Base-by-base conservation (phyloP, 441 rosid species). In the Raphanus hybrid region DNA sequence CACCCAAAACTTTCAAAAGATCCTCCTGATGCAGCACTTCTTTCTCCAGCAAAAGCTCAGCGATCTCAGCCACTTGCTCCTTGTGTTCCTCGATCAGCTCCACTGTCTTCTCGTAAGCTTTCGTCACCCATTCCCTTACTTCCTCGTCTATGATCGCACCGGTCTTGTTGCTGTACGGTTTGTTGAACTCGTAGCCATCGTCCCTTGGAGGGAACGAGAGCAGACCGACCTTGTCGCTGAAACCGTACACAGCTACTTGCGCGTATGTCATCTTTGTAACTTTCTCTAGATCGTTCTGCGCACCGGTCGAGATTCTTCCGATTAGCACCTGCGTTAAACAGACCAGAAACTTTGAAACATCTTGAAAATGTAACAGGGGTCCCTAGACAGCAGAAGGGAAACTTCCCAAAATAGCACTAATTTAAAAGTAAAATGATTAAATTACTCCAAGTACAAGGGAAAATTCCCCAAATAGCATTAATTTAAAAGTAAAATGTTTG, bases 201-300 rank as follows among this genome's bases (percentile, higher is more conserved):
- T 87, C 91, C 70, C 86, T 86, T 27, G 71, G 92, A 1, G 95
- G 95, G 74, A 90, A 90, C 0, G 95, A 90, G 62, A 90, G 89
- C 8, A 90, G 86, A 11, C 92, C 95, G 8, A 90, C 91, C 81
- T 90, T 90, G 48, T 88, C 91, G 8, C 95, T 90, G 65, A 90
- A 90, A 20, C 95, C 92, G 29, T 90, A 90, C 12, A 88, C 87
- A 11, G 92, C 92, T 16, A 90, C 95, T 82, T 90, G 95, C 3
- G 91, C 92, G 64, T 90, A 90, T 0, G 91, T 90, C 95, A 90
- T 88, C 76, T 88, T 90, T 0, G 92, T 90, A 67, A 90, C 92
- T 73, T 90, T 90, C 84, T 88, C 95, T 58, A 90, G 76, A 77
- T 90, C 95, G 65, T 90, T 88, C 71, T 90, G 95, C 0, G 95